These are phyloP conservation scores for thale cress (Arabidopsis thaliana) DNA, from an alignment of 345 rosid genomes.

Conservation along the genomic window DNA sequence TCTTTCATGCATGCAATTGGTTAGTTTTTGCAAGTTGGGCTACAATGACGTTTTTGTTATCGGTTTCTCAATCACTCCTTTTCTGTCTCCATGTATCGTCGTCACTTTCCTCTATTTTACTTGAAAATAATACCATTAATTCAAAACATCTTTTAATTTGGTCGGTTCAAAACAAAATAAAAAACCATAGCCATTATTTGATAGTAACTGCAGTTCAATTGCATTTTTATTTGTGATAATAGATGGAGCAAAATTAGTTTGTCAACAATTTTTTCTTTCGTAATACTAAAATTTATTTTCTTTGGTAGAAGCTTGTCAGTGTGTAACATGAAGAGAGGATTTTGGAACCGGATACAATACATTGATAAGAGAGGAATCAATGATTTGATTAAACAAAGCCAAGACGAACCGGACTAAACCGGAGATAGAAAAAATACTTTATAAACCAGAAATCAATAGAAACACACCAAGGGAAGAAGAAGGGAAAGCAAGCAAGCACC, in stretches of 20 bases:
- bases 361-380: neutral
- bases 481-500: neutral
- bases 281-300: too few relatives aligned
- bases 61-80: conserved; percentile 28
- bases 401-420: conserved; percentile 25
- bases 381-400: conserved; percentile 18
- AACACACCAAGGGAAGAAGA: conserved; percentile 20
- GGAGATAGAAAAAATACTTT: neutral
- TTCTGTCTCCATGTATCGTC: neutral
- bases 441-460: conserved; percentile 22
- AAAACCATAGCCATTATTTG: neutral
- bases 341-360: neutral
- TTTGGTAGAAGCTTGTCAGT: neutral
- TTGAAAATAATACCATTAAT: neutral
- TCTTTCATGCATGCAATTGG: conserved; percentile 28
- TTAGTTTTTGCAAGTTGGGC: conserved; percentile 30
- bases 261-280: too few relatives aligned
- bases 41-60: neutral
- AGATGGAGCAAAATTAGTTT: neutral
- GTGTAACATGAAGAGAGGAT: neutral
- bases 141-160: neutral
- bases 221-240: neutral
- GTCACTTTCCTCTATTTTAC: conserved; percentile 13
- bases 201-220: neutral
- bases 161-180: neutral